Evolutionary conservation across 768 basidiomycete genomes (phyloP).

Genomic region (Boletus rex-veris): DNA sequence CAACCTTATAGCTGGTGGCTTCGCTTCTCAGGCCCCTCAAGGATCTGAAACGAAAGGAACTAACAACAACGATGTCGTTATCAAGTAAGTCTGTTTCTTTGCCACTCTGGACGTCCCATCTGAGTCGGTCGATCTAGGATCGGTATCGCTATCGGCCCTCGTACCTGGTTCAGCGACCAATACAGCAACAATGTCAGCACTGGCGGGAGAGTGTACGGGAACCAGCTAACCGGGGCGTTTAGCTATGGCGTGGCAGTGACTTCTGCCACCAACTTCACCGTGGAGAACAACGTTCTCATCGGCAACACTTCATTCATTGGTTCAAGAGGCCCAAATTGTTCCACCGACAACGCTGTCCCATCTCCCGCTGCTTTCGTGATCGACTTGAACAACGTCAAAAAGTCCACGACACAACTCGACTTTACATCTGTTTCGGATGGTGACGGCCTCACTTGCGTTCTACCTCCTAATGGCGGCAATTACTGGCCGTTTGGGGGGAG

Average conservation of each 20-base stretch:
- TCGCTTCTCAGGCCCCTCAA: slow-evolving; percentile 46
- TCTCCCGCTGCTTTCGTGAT: slow-evolving; percentile 57
- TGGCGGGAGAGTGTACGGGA: slow-evolving; percentile 53
- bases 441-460: slow-evolving; percentile 60
- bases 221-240: slow-evolving; percentile 63
- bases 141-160: slow-evolving; percentile 77
- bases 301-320: slow-evolving; percentile 79
- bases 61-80: slow-evolving; percentile 58
- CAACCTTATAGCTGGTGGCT: slow-evolving; percentile 68
- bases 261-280: slow-evolving; percentile 62
- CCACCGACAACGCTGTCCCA: slow-evolving; percentile 45
- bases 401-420: slow-evolving; percentile 46
- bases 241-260: slow-evolving; percentile 69
- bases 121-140: slow-evolving; percentile 47
- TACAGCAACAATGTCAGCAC: slow-evolving; percentile 53
- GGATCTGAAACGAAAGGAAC: slow-evolving; percentile 45
- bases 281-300: slow-evolving; percentile 55
- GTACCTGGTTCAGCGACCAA: slow-evolving; percentile 65
- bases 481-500: slow-evolving; percentile 70
- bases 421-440: slow-evolving; percentile 53
- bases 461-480: slow-evolving; percentile 63
- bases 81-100: slow-evolving; percentile 52
- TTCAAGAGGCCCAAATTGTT: slow-evolving; percentile 63
- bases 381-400: slow-evolving; percentile 40
- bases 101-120: background rate